Evolutionary conservation across 2,329 filamentous ascomycete species (phyloP).

Genomic region (Aspergillus fumigatus): DNA sequence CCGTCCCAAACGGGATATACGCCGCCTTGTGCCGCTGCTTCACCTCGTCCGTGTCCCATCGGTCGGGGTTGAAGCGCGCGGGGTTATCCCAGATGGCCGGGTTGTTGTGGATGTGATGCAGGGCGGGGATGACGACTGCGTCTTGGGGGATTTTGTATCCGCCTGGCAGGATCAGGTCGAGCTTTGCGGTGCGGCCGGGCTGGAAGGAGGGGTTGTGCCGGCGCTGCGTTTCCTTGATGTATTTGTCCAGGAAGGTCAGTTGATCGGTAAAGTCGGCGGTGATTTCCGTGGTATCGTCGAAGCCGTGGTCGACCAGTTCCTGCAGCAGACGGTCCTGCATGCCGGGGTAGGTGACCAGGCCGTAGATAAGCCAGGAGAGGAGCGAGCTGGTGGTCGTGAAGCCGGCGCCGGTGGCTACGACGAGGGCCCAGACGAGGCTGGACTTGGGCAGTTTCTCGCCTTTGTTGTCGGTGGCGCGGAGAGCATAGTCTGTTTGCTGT

Average conservation of each 20-base stretch:
- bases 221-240: conserved; percentile 58
- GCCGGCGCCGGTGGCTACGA: conserved; percentile 53
- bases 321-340: conserved; percentile 55
- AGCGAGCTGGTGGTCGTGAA: conserved; percentile 58
- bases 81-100: conserved; percentile 56
- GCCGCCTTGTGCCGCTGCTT: conserved; percentile 49
- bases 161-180: conserved; percentile 55
- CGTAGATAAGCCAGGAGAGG: conserved; percentile 55
- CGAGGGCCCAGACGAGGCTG: conserved; percentile 36
- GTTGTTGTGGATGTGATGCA: conserved; percentile 48
- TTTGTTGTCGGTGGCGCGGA: conserved; percentile 50
- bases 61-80: conserved; percentile 53
- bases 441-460: conserved; percentile 50
- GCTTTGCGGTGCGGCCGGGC: conserved; percentile 53
- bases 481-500: conserved; percentile 44
- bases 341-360: conserved; percentile 49
- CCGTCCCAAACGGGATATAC: conserved; percentile 57
- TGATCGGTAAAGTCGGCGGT: conserved; percentile 46
- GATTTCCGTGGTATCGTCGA: conserved; percentile 41
- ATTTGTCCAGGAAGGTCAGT: conserved; percentile 42
- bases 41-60: conserved; percentile 54
- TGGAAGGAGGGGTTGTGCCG: conserved; percentile 60
- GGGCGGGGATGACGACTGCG: conserved; percentile 50
- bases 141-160: conserved; percentile 54
- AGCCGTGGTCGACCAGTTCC: conserved; percentile 51